These are phyloP conservation scores for Microsporum ferrugineum DNA, from an alignment of 2,329 filamentous ascomycete genomes.

Conservation along the genomic window DNA sequence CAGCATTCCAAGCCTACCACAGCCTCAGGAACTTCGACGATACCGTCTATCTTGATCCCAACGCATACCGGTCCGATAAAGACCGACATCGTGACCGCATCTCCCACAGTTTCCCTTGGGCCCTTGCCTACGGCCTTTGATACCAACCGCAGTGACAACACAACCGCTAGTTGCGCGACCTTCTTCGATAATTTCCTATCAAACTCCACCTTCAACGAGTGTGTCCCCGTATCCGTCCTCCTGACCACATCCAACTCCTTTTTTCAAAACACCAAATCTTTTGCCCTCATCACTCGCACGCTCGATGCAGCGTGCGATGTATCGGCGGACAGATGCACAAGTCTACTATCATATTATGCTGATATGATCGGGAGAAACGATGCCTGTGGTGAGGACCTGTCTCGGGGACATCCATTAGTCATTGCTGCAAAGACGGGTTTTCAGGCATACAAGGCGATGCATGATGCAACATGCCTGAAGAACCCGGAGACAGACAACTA, in stretches of 20 bases:
- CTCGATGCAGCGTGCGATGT: slow-evolving; percentile 68
- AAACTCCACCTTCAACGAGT: slow-evolving; percentile 56
- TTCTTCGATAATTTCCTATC: slow-evolving; percentile 57
- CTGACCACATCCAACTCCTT: slow-evolving; percentile 74
- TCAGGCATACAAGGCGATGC: slow-evolving; percentile 63
- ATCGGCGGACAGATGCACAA: slow-evolving; percentile 53
- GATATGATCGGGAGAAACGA: slow-evolving; percentile 48
- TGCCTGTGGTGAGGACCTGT: slow-evolving; percentile 63
- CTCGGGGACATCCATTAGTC: slow-evolving; percentile 56
- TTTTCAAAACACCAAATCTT: slow-evolving; percentile 64
- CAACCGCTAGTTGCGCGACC: slow-evolving; percentile 41
- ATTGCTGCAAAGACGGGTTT: slow-evolving; percentile 65
- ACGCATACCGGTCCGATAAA: background rate
- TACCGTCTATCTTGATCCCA: background rate
- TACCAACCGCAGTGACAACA: slow-evolving; percentile 51
- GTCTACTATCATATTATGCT: slow-evolving; percentile 55
- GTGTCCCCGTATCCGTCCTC: slow-evolving; percentile 74
- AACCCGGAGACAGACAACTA: slow-evolving; percentile 56
- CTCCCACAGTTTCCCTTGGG: slow-evolving; percentile 12
- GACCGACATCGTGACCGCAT: slow-evolving; percentile 8
- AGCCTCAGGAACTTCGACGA: background rate
- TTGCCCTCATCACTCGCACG: slow-evolving; percentile 60
- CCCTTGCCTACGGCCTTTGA: slow-evolving; percentile 57
- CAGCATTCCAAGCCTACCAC: background rate
- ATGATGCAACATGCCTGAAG: slow-evolving; percentile 67